These are phyloP conservation scores for Trichosporon sp. DNA, from an alignment of 1,284 basidiomycete species.

Conservation along the genomic window DNA sequence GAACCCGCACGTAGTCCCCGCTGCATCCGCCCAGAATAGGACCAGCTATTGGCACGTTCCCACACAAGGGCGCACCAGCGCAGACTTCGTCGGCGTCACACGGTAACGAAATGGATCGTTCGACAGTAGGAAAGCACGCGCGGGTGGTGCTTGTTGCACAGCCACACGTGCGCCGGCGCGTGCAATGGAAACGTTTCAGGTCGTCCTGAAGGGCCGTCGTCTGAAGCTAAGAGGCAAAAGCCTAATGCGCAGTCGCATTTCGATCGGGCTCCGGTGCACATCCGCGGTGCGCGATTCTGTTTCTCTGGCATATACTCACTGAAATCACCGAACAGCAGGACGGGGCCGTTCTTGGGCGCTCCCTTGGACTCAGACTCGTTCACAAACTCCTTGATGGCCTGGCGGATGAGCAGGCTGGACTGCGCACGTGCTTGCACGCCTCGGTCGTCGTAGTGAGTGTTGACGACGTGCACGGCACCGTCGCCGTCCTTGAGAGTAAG, in stretches of 20 bases:
- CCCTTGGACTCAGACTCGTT: slow-evolving; percentile 20
- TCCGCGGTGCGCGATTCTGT: not conserved
- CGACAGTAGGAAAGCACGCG: not conserved
- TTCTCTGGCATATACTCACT: slow-evolving; percentile 38
- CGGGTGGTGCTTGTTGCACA: not conserved
- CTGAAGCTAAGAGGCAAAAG: not conserved
- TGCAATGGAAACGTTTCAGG: not conserved
- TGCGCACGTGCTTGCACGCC: slow-evolving; percentile 45
- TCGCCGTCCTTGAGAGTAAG: slow-evolving; percentile 38
- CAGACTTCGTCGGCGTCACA: not conserved
- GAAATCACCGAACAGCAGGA: slow-evolving; percentile 53
- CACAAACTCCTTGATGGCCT: slow-evolving; percentile 42
- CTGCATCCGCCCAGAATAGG: not conserved
- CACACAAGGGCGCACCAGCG: not conserved
- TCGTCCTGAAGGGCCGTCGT: not conserved
- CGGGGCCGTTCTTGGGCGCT: slow-evolving; percentile 27
- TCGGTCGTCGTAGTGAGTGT: slow-evolving; percentile 55
- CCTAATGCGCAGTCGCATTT: not conserved
- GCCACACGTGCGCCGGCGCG: slow-evolving; percentile 8
- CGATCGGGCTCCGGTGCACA: not conserved
- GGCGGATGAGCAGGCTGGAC: slow-evolving; percentile 48
- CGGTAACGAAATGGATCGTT: not conserved
- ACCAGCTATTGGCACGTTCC: not conserved
- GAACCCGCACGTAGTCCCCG: too few species aligned
- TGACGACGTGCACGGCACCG: slow-evolving; percentile 48